phyloP scores from a whole-genome alignment of 192 early-diverging fungal genomes.

The Coemansia sp. region DNA sequence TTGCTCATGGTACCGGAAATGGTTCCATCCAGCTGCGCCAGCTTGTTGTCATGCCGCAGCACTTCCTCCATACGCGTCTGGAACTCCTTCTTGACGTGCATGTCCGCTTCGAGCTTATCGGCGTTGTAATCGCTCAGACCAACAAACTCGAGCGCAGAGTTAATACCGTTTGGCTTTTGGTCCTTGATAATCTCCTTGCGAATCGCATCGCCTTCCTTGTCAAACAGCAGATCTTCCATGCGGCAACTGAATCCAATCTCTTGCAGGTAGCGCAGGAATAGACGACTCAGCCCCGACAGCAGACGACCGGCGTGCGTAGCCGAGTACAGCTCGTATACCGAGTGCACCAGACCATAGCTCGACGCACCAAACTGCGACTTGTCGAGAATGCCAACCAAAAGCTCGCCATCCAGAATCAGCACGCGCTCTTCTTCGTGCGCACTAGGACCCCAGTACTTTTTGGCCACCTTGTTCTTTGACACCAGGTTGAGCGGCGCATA shows the following conservation, averaged over 20 bases:
- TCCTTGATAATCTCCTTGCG: slow-evolving; percentile 72
- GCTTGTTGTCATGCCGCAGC: slow-evolving; percentile 76
- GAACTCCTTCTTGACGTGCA: slow-evolving; percentile 58
- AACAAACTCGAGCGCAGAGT: slow-evolving; percentile 74
- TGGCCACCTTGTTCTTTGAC: slow-evolving; percentile 84
- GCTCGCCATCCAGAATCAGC: slow-evolving; percentile 82
- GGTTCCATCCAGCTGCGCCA: slow-evolving; percentile 84
- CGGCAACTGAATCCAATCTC: slow-evolving; percentile 91
- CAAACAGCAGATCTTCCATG: slow-evolving; percentile 97
- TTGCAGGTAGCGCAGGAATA: slow-evolving; percentile 91
- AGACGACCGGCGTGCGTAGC: slow-evolving; percentile 84
- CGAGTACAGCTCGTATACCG: slow-evolving; percentile 94
- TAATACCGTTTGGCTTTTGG: slow-evolving; percentile 63
- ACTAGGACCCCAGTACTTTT: slow-evolving; percentile 78
- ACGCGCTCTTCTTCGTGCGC: slow-evolving; percentile 81
- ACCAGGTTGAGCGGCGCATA: slow-evolving; percentile 79
- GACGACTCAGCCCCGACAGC: slow-evolving; percentile 83
- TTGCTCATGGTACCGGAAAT: slow-evolving; percentile 84
- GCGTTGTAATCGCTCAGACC: slow-evolving; percentile 59
- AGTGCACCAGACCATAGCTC: slow-evolving; percentile 90
- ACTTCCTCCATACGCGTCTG: slow-evolving; percentile 81
- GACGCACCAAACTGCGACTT: slow-evolving; percentile 97
- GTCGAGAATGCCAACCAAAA: slow-evolving; percentile 92
- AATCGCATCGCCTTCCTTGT: slow-evolving; percentile 71
- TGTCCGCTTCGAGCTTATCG: slow-evolving; percentile 31